phyloP scores from a whole-genome alignment of 805 yeast species.

The Komagataella ulmi region DNA sequence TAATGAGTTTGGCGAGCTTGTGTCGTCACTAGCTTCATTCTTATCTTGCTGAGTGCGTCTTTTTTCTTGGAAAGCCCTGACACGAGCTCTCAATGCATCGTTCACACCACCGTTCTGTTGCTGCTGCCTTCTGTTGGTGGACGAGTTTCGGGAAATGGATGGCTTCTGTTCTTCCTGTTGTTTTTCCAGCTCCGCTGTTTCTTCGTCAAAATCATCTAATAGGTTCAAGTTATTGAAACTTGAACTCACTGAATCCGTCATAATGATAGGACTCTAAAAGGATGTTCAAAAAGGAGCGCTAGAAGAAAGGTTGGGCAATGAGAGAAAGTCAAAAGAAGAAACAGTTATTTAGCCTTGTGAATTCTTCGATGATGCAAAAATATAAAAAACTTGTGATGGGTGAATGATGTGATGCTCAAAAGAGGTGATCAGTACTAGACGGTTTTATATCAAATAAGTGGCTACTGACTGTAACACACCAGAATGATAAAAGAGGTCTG shows the following conservation, averaged over 20 bases:
- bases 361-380: not conserved
- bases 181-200: not conserved
- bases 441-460: not conserved
- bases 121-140: not conserved
- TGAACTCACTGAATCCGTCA: not conserved
- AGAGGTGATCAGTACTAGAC: not conserved
- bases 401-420: not conserved
- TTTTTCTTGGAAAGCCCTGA: conserved; percentile 78
- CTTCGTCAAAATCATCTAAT: not conserved
- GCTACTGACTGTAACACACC: not conserved
- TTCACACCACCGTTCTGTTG: not conserved
- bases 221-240: not conserved
- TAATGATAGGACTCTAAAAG: not conserved
- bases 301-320: not conserved
- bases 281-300: not conserved
- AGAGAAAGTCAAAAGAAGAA: not conserved
- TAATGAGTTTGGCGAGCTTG: not conserved
- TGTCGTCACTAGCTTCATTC: not conserved
- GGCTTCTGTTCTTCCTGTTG: not conserved
- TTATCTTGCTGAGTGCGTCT: conserved; percentile 28
- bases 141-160: not conserved
- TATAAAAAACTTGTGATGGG: not conserved
- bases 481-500: not conserved
- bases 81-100: conserved; percentile 33
- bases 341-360: not conserved